A percentile compares a stretch with the other conserved stretches of the same genome.
Evolutionary conservation across 148 eudicot species (phyloP).

Genomic region (Oxyria digyna): DNA sequence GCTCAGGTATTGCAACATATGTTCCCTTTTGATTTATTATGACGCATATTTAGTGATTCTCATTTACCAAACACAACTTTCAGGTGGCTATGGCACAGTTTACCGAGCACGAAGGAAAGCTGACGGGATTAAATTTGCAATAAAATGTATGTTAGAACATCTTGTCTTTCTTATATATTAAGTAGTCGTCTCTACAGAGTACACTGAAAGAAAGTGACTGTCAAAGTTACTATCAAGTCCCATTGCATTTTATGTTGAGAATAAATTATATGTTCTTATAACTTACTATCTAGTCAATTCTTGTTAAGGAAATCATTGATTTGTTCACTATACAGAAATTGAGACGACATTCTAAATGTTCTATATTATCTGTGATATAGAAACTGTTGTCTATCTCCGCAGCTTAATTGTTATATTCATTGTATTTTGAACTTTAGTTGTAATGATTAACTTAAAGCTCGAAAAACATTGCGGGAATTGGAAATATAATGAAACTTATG

Average conservation of each 20-base stretch:
- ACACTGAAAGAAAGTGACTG: background rate
- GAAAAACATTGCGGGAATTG: no score
- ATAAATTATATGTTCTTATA: background rate
- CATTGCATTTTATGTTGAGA: background rate
- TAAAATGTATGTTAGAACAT: slow-evolving; percentile 53
- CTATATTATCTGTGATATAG: no score
- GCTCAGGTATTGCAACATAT: slow-evolving; percentile 56
- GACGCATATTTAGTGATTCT: background rate
- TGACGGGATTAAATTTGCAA: slow-evolving; percentile 71
- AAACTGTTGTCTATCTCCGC: background rate
- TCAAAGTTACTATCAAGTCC: background rate
- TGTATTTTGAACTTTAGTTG: background rate
- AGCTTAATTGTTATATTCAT: background rate
- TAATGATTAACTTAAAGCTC: background rate
- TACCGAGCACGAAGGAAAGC: slow-evolving; percentile 71
- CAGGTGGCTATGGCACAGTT: slow-evolving; percentile 99
- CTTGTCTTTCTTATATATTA: background rate
- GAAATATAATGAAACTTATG: background rate
- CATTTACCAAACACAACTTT: slow-evolving; percentile 9
- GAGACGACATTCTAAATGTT: background rate
- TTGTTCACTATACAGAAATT: background rate
- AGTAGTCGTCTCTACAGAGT: background rate
- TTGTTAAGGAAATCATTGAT: background rate
- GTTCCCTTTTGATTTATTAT: background rate
- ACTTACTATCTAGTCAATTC: background rate